Evolutionary conservation across 192 early-diverging fungal species (phyloP), one percentile per base, ranked within the genome.

Genomic region (Backusella parvicylindrica): DNA sequence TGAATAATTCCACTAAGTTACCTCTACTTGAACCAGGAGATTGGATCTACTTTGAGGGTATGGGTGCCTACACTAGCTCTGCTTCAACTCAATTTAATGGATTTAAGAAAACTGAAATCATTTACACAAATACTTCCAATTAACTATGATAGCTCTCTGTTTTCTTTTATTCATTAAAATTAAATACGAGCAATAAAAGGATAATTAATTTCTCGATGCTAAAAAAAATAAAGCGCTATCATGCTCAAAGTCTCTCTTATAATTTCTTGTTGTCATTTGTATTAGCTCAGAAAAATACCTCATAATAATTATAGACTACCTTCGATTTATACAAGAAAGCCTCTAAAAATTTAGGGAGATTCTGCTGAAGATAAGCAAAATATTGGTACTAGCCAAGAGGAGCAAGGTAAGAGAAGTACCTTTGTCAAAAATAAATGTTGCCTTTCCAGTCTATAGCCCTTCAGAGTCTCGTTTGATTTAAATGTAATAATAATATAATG

Each of bases 51-150:
- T 98, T 94, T 80, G 91, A 95, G 64, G 83, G 91, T 81, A 99
- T 99, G 98, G 98, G 98, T 30, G 97, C 98, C 2, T 99, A 99
- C 83, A 99, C 97, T 72, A 87, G 94, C 63, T 90, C 90, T 76
- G 97, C 98, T 3, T 95, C 91, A 13, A 89, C 89, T 70, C 90
- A 92, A 74, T 95, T 95, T 83, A 95, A 95, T 76, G 93, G 94
- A 11, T 99, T 99, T 89, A 86, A 86, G 37, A 92, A 90, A 81
- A 92, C 91, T 77, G 85, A 89, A 63, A 77, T 99, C 21, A 74
- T 96, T 41, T 99, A 97, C 79, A 97, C 96, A 23, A 94, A 96
- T 79, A 91, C 95, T 37, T 75, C 49, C 32, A 28, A 63, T 49
- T 79, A 74, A 38, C 8, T 16, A 60, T 2, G 23, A 31, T 12